Conservation (phyloP, 2,329 filamentous ascomycete species). For the Dactylonectria estremocensis region DNA sequence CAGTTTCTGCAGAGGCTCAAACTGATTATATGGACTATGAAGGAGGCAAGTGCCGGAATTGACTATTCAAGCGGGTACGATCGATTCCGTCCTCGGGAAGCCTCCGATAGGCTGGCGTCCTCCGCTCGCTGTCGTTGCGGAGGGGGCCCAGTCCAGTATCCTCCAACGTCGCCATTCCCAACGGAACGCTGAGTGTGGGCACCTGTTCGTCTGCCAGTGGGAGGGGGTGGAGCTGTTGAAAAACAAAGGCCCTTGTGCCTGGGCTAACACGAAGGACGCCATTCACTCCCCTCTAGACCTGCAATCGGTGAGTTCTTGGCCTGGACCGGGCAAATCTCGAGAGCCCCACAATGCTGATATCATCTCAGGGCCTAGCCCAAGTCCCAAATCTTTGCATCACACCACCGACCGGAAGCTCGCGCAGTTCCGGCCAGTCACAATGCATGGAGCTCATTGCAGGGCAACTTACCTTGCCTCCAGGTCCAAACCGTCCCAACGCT, state of each 20-base stretch:
- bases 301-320: background rate
- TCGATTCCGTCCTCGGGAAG: background rate
- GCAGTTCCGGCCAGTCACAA: no score
- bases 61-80: background rate
- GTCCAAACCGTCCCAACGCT: no score
- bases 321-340: background rate
- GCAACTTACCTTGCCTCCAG: no score
- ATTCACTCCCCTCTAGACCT: no score
- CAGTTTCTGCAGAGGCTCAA: background rate
- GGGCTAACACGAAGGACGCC: no score
- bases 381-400: background rate
- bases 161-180: no score
- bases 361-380: background rate
- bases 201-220: background rate
- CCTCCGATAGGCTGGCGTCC: background rate
- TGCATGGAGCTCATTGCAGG: no score
- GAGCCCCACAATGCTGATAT: background rate
- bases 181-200: no score
- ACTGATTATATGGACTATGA: background rate
- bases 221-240: background rate
- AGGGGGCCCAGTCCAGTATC: no score
- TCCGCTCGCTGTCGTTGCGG: background rate
- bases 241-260: background rate
- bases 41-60: background rate
- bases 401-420: conserved; percentile 10